A percentile compares a stretch with the other conserved stretches of the same genome.
These are phyloP conservation scores for Evansstolkia leycettana DNA, from an alignment of 495 filamentous ascomycete genomes.

Conservation along the genomic window DNA sequence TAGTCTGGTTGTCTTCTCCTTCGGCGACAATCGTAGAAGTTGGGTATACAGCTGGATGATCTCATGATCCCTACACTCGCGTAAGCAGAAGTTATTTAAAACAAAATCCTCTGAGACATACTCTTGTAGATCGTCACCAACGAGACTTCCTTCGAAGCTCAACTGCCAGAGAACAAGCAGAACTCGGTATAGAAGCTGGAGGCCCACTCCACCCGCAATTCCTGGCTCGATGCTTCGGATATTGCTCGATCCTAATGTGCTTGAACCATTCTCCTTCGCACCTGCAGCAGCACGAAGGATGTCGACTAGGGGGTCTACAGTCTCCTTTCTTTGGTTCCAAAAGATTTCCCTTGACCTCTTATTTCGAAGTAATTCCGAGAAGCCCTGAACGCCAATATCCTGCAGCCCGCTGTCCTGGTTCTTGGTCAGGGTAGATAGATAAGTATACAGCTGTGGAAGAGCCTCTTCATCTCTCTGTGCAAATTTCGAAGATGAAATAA, in stretches of 20 bases:
- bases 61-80: conserved; percentile 62
- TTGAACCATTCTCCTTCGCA: conserved; percentile 51
- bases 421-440: conserved; percentile 68
- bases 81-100: conserved; percentile 7
- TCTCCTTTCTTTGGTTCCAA: conserved; percentile 78
- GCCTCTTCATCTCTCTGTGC: conserved; percentile 55
- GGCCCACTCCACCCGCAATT: conserved; percentile 68
- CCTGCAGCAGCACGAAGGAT: conserved; percentile 74
- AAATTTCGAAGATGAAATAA: conserved; percentile 42
- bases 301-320: conserved; percentile 66
- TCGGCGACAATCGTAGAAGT: conserved; percentile 81
- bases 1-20: conserved; percentile 94
- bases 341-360: conserved; percentile 66
- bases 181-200: conserved; percentile 92
- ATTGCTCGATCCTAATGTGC: conserved; percentile 55
- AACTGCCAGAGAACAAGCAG: conserved; percentile 90
- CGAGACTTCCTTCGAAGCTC: conserved; percentile 72
- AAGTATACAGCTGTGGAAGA: conserved; percentile 73
- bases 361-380: conserved; percentile 74
- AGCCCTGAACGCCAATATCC: conserved; percentile 88
- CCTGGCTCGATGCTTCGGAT: conserved; percentile 49
- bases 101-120: conserved; percentile 25
- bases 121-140: conserved; percentile 83
- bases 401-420: conserved; percentile 78
- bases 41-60: conserved; percentile 83